These are phyloP conservation scores for Candida sphagnicola DNA, from an alignment of 805 yeast genomes.

Conservation along the genomic window DNA sequence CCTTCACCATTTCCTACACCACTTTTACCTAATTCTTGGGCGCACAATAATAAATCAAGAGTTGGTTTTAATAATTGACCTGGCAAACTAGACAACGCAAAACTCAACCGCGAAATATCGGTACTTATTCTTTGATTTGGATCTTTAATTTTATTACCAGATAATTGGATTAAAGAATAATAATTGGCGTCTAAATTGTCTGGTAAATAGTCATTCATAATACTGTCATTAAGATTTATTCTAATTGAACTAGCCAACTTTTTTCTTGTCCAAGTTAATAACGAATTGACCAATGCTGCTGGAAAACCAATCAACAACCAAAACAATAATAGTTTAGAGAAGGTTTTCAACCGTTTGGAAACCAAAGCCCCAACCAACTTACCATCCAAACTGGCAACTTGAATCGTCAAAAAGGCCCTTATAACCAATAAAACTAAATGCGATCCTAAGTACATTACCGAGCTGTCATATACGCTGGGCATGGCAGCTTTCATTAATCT, in stretches of 20 bases:
- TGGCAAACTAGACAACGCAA: constrained; percentile 68
- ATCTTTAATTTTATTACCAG: constrained; percentile 50
- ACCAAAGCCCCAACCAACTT: constrained; percentile 77
- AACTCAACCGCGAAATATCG: constrained; percentile 71
- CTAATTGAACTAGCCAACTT: constrained; percentile 58
- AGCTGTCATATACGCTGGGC: constrained; percentile 25
- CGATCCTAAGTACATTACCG: constrained; percentile 34
- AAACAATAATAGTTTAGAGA: constrained; percentile 55
- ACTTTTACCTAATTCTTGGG: constrained; percentile 63
- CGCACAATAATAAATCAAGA: constrained; percentile 74
- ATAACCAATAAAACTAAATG: constrained; percentile 60
- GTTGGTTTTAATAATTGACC: constrained; percentile 82
- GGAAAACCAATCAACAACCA: constrained; percentile 91
- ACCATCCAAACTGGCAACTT: constrained; percentile 87
- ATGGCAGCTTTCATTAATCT: constrained; percentile 32
- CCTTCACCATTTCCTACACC: constrained; percentile 77
- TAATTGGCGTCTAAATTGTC: constrained; percentile 64
- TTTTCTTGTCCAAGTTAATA: constrained; percentile 58
- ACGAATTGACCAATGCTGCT: constrained; percentile 73
- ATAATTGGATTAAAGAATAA: constrained; percentile 65
- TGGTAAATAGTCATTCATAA: constrained; percentile 71
- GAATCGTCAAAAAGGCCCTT: constrained; percentile 71
- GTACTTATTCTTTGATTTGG: constrained; percentile 84
- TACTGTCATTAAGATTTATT: constrained; percentile 55
- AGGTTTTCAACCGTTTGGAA: constrained; percentile 60